Conservation (phyloP, 2,329 filamentous ascomycete genomes). For the Stemphylium lycopersici region DNA sequence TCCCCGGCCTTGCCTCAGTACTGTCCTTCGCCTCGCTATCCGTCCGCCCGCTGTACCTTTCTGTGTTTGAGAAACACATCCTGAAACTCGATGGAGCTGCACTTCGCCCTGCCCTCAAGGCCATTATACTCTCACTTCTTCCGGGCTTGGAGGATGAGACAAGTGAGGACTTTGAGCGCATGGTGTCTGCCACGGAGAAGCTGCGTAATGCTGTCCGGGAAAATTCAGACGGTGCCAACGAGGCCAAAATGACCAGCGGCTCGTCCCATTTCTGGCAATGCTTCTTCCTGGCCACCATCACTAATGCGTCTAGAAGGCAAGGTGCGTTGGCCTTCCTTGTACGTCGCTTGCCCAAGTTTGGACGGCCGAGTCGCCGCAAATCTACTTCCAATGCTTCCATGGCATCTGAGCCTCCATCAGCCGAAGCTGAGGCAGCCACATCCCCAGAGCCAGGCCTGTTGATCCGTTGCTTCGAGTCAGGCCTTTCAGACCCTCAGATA, state of each 20-base stretch:
- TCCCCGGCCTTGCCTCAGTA: slow-evolving; percentile 86
- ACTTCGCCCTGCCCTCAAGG: slow-evolving; percentile 86
- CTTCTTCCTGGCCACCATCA: slow-evolving; percentile 91
- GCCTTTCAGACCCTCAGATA: slow-evolving; percentile 83
- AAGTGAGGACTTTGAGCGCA: slow-evolving; percentile 94
- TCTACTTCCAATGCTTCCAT: slow-evolving; percentile 23
- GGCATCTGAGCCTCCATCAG: slow-evolving; percentile 48
- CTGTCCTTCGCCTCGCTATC: slow-evolving; percentile 94
- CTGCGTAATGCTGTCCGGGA: slow-evolving; percentile 72
- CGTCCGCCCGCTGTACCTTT: slow-evolving; percentile 83
- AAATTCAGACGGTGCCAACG: slow-evolving; percentile 56
- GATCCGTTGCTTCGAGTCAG: slow-evolving; percentile 89
- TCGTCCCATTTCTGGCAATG: slow-evolving; percentile 98
- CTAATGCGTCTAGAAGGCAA: slow-evolving; percentile 80
- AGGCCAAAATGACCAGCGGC: slow-evolving; percentile 51
- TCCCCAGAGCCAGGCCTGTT: slow-evolving; percentile 90
- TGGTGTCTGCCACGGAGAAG: slow-evolving; percentile 76
- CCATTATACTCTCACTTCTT: slow-evolving; percentile 84
- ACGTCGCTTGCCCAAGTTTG: slow-evolving; percentile 77
- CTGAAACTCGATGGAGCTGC: slow-evolving; percentile 72
- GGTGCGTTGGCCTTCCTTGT: slow-evolving; percentile 87
- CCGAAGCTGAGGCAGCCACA: slow-evolving; percentile 70
- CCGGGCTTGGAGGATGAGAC: slow-evolving; percentile 95
- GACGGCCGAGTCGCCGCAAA: slow-evolving; percentile 33
- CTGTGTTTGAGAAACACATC: slow-evolving; percentile 81